Conservation (phyloP, 108 stramenopile species). For the Nannochloropsis oceanica region DNA sequence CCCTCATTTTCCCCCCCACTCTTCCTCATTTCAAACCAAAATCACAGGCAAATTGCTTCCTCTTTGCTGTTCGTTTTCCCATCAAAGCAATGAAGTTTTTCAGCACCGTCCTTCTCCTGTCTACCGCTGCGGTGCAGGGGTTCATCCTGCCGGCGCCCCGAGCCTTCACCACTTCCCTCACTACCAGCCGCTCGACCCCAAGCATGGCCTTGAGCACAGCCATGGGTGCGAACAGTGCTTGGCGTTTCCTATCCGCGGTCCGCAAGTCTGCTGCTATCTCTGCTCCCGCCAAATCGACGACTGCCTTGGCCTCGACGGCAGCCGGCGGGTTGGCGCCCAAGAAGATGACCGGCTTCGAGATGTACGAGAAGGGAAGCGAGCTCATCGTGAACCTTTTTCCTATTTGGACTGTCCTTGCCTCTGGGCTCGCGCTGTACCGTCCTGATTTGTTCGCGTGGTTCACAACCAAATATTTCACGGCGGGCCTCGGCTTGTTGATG, state of each 20-base stretch:
- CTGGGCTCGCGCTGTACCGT: slow-evolving; percentile 59
- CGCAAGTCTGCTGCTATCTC: not conserved
- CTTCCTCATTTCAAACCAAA: too few relatives aligned
- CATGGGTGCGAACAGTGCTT: not conserved
- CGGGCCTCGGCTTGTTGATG: slow-evolving; percentile 75
- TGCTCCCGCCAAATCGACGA: not conserved
- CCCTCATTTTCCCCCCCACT: too few relatives aligned
- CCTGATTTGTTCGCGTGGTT: slow-evolving; percentile 86
- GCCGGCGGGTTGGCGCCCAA: not conserved
- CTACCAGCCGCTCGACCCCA: not conserved
- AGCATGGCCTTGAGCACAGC: not conserved
- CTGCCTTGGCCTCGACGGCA: not conserved
- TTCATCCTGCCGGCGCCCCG: not conserved
- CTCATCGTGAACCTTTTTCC: slow-evolving; percentile 78
- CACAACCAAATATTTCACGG: slow-evolving; percentile 88
- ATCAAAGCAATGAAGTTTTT: not conserved
- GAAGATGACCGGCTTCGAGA: slow-evolving; percentile 45
- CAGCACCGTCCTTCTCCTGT: not conserved
- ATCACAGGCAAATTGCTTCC: too few relatives aligned
- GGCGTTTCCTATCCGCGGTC: not conserved
- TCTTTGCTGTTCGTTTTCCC: too few relatives aligned
- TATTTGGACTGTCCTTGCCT: slow-evolving; percentile 74
- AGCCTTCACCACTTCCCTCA: not conserved
- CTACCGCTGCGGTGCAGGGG: not conserved
- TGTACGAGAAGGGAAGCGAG: slow-evolving; percentile 59